Base-by-base conservation (phyloP, 179 eudicot genomes). In the Amaranthus tricolor region DNA sequence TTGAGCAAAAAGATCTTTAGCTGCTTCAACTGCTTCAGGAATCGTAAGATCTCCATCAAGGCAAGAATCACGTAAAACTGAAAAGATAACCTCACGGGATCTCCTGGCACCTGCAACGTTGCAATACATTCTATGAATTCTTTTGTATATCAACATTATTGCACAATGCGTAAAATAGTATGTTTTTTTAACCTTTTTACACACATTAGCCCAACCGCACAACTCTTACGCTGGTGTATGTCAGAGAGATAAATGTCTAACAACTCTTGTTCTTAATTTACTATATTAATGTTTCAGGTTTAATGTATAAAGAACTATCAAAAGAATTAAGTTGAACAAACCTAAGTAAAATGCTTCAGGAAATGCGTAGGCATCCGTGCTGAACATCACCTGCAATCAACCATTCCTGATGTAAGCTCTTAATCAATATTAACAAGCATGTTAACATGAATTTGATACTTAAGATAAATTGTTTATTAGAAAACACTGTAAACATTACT, bases 301-400 rank as follows among this genome's bases (percentile, higher is more conserved):
- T 14, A 48, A 1, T 47, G 14, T 48, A 66, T 54, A n/a, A 14
- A 66, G 5, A 48, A 17, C 7, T 66, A 66, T 40, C 9, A n/a
- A 7, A 17, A 10, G 24, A n/a, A 65, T 64, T 55, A 50, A 51
- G 50, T n/a, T 57, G 66, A 78, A 89, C 94, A 64, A 71, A 96
- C 99, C 99, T 86, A 96, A 77, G 85, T 87, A 96, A 82, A 85
- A 96, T 52, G 89, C 85, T 83, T 96, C 99, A 49, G 99, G 98
- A 85, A 96, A 96, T n/a, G 90, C 92, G 49, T 73, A 82, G 74
- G 86, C 99, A 81, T 96, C 99, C 43, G 96, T 89, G 88, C 99
- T 96, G 89, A 96, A 93, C 98, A 96, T 93, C 76, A 96, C 92
- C 99, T 96, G 94, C 82, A 79, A 72, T 68, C 65, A 73, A 82